Conservation (phyloP, 2,329 filamentous ascomycete genomes). For the Talaromyces verruculosus region DNA sequence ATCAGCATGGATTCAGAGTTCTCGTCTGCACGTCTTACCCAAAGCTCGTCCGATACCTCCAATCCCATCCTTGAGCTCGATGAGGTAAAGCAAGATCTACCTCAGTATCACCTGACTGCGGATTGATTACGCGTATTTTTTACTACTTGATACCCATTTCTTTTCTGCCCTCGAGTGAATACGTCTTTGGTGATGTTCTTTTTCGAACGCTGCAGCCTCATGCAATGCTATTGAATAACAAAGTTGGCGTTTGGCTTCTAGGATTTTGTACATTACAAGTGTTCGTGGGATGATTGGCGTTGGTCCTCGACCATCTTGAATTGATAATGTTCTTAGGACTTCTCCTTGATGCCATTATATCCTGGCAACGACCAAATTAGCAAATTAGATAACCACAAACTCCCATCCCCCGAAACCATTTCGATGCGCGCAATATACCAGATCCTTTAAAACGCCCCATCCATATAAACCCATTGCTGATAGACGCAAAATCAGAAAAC, state of each 20-base stretch:
- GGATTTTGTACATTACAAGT: constrained; percentile 3
- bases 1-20: not conserved
- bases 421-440: not conserved
- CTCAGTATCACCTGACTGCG: not conserved
- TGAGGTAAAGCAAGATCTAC: not conserved
- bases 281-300: not conserved
- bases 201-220: not conserved
- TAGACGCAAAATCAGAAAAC: constrained; percentile 63
- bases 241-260: constrained; percentile 8
- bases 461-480: not conserved
- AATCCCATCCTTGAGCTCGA: not conserved
- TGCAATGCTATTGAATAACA: not conserved
- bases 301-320: not conserved
- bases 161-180: not conserved
- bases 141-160: constrained; percentile 15
- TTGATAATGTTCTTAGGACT: not conserved
- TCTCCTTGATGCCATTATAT: not conserved
- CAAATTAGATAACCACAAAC: not conserved
- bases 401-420: not conserved
- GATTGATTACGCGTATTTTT: constrained; percentile 6
- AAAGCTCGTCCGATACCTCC: not conserved
- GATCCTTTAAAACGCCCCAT: not conserved
- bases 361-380: not conserved
- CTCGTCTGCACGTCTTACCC: not conserved
- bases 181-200: not conserved